Evolutionary conservation across 2,329 filamentous ascomycete genomes (phyloP).

Genomic region (Dactylellina parvicollis): DNA sequence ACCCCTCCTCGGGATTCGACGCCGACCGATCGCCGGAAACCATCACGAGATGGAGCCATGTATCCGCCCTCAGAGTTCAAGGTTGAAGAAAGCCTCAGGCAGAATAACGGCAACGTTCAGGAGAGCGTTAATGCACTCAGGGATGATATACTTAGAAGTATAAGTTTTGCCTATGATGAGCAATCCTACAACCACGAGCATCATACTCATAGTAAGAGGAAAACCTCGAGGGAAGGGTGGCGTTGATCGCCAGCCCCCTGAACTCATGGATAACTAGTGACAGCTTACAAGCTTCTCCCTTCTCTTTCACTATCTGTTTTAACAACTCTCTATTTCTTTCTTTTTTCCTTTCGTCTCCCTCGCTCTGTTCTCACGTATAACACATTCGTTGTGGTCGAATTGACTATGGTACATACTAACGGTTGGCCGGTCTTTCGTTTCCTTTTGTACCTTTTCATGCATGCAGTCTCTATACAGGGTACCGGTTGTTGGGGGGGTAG

Average conservation of each 20-base stretch:
- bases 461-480: conserved; percentile 7
- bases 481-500: conserved; percentile 15
- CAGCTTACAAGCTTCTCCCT: not conserved
- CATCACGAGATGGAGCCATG: conserved; percentile 25
- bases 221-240: conserved; percentile 40
- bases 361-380: not conserved
- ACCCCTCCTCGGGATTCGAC: conserved; percentile 5
- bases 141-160: conserved; percentile 48
- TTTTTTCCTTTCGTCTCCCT: not conserved
- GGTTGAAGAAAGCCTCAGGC: conserved; percentile 47
- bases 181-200: conserved; percentile 43
- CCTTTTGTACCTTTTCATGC: not conserved
- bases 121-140: conserved; percentile 43
- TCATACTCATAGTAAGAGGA: conserved; percentile 42
- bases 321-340: not conserved
- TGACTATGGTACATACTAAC: conserved; percentile 20
- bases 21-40: conserved; percentile 20
- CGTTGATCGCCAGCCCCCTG: conserved; percentile 30
- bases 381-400: not conserved
- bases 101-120: conserved; percentile 50
- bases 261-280: not conserved
- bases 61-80: conserved; percentile 52
- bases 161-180: conserved; percentile 50
- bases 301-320: not conserved
- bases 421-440: not conserved